Base-by-base conservation (phyloP, 1,284 basidiomycete species). In the Marasmius sp. region DNA sequence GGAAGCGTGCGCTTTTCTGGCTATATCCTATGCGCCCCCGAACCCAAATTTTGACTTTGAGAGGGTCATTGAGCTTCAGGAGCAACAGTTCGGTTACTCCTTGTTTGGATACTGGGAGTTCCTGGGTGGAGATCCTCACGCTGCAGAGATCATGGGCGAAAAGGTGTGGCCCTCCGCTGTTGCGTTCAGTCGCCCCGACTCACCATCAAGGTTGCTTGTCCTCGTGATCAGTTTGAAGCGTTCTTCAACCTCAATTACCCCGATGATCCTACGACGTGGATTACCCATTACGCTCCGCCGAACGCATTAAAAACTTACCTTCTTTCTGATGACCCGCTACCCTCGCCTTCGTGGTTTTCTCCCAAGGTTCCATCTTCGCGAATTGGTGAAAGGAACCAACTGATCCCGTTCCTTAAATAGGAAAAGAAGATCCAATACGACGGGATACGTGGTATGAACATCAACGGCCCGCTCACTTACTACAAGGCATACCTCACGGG, bases 21-120 rank as follows among this genome's bases (percentile, higher is more conserved):
- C 64, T 1, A 33, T 69, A 2, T n/a, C 61, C 2, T 73, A 70
- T 58, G 20, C 60, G 0, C 53, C 64, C 1, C 68, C 64, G 8
- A 12, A 9, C 8, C 52, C 61, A 10, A 48, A 43, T 12, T 61
- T 50, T n/a, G 38, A 59, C 57, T 47, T 50, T 22, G 59, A 64
- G 10, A 6, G 20, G 5, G 14, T 58, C 6, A 36, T 64, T 1
- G 57, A 58, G 6, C 12, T 36, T 66, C 70, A 67, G 8, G 73
- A 73, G 59, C 65, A 66, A 60, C 69, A 68, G 64, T 67, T 70
- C 39, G 76, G 75, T 22, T 74, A 74, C 57, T 72, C 74, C 58
- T 61, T 72, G 12, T 72, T 70, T 61, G 76, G 75, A 1, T 75
- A 78, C 38, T 64, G 58, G 66, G 55, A 41, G n/a, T 67, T 70